These are phyloP conservation scores for Aspergillus neotritici DNA, from an alignment of 2,329 filamentous ascomycete species.

Conservation along the genomic window DNA sequence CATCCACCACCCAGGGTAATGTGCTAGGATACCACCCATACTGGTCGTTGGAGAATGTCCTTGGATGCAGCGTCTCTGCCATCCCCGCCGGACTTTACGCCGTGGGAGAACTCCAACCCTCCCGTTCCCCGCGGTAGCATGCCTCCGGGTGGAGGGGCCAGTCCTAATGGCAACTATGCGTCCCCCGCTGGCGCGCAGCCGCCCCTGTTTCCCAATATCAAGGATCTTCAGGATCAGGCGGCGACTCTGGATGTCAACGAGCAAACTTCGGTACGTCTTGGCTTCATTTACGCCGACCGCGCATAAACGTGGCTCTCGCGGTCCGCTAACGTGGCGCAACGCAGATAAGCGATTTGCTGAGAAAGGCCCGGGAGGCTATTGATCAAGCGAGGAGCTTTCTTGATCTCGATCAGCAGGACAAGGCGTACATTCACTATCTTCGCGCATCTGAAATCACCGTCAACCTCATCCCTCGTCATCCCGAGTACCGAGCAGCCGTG, in stretches of 20 bases:
- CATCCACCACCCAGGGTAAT: constrained; percentile 16
- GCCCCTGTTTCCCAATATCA: constrained; percentile 35
- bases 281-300: background rate
- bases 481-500: constrained; percentile 63
- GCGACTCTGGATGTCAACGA: constrained; percentile 30
- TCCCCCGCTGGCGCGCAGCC: constrained; percentile 14
- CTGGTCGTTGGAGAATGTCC: constrained; percentile 30
- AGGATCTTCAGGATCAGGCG: constrained; percentile 38
- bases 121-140: constrained; percentile 26
- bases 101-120: constrained; percentile 25
- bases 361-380: constrained; percentile 33
- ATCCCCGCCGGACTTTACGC: constrained; percentile 29
- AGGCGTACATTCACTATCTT: constrained; percentile 78
- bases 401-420: constrained; percentile 50
- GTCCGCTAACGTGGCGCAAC: constrained; percentile 13
- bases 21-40: constrained; percentile 18
- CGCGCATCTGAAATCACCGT: constrained; percentile 73
- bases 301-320: background rate
- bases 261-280: constrained; percentile 25
- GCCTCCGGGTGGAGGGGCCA: constrained; percentile 21
- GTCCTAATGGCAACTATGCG: constrained; percentile 19
- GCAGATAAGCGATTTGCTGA: constrained; percentile 33
- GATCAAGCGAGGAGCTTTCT: constrained; percentile 27
- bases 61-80: constrained; percentile 35
- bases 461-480: constrained; percentile 69